These are phyloP conservation scores for Nicotiana sylvestris DNA, from an alignment of 257 asterid genomes.

Conservation along the genomic window DNA sequence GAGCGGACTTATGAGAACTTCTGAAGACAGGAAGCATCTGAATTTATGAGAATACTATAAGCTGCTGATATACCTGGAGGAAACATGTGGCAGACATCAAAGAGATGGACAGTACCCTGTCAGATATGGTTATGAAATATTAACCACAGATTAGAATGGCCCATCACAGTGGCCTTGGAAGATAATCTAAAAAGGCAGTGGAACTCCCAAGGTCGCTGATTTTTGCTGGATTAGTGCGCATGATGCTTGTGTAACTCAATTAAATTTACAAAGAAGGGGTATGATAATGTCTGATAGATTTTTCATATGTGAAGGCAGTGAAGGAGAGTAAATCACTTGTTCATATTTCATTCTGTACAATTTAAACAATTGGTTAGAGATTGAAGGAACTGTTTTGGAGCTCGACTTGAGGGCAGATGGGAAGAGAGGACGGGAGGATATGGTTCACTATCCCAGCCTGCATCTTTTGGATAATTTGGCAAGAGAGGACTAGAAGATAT, in stretches of 20 bases:
- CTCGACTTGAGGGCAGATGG: not conserved
- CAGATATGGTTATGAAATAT: not conserved
- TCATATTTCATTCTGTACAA: not conserved
- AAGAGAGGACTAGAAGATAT: not conserved
- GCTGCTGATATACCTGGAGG: not conserved
- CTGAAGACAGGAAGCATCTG: not conserved
- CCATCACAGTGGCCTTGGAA: not conserved
- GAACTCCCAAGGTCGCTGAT: not conserved
- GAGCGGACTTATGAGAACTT: not conserved
- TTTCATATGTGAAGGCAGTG: constrained; percentile 3
- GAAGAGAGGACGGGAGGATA: not conserved
- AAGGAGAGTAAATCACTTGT: not conserved
- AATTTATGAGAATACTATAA: not conserved
- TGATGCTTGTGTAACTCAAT: not conserved
- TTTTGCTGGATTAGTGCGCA: not conserved
- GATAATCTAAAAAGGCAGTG: not conserved
- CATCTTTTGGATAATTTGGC: not conserved
- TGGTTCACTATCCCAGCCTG: not conserved
- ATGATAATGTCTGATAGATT: not conserved
- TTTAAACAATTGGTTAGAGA: not conserved
- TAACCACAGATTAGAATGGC: not conserved
- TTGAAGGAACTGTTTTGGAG: not conserved
- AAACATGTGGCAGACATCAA: not conserved
- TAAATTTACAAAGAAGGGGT: not conserved
- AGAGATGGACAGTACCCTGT: not conserved